Evolutionary conservation across 108 stramenopile species (phyloP).

Genomic region (Skeletonema costatum): DNA sequence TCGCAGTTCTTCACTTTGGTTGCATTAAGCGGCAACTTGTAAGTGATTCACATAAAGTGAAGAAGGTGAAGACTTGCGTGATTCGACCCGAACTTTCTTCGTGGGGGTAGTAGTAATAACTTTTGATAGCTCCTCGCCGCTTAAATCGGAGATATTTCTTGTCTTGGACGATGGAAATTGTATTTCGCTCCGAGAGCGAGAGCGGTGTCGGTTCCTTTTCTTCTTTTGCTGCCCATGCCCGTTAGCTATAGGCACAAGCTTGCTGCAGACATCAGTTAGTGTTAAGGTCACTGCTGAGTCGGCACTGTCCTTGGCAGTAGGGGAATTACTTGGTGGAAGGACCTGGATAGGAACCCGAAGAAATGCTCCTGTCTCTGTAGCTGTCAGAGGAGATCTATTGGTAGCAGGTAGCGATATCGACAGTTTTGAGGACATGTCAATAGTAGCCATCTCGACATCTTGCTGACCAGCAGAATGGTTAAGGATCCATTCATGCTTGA

Average conservation of each 20-base stretch:
- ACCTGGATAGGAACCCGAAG: conserved; percentile 22
- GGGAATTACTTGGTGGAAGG: conserved; percentile 40
- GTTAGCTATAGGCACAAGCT: conserved; percentile 33
- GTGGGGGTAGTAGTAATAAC: conserved; percentile 7
- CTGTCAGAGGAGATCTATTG: neutral
- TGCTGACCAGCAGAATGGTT: conserved; percentile 9
- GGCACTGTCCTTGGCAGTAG: conserved; percentile 2
- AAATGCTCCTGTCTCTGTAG: conserved; percentile 20
- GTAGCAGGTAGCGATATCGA: neutral
- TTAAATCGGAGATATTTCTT: conserved; percentile 2
- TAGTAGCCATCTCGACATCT: conserved; percentile 6
- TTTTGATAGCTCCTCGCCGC: conserved; percentile 8
- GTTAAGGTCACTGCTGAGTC: conserved; percentile 26
- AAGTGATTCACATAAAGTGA: neutral
- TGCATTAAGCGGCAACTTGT: neutral
- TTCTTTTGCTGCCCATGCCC: conserved; percentile 11
- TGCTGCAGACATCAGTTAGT: conserved; percentile 43
- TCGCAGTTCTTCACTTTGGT: neutral
- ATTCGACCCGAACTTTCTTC: conserved; percentile 16
- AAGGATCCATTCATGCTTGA: conserved; percentile 70
- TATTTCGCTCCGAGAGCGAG: neutral
- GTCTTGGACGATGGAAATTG: conserved; percentile 10
- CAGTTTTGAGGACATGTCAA: neutral
- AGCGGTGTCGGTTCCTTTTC: conserved; percentile 14
- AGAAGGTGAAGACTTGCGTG: neutral